Percentiles rank a stretch among this genome's conserved stretches.
Evolutionary conservation across 768 basidiomycete genomes (phyloP).

Genomic region (Tephrocybe sp.): DNA sequence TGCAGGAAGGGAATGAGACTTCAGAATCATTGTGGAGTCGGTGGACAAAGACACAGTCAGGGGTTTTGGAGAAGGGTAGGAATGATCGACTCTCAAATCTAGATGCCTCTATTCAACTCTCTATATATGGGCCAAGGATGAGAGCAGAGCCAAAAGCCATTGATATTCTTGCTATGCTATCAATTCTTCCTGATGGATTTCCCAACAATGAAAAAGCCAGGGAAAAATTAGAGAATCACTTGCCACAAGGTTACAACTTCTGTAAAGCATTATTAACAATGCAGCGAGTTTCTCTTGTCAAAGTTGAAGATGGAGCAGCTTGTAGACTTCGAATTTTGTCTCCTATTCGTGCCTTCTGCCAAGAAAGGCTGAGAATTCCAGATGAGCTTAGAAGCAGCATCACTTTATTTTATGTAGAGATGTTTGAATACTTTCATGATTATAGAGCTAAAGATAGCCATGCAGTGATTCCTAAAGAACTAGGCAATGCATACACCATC

Average conservation of each 20-base stretch:
- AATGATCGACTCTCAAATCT: conserved; percentile 20
- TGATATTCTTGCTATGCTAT: conserved; percentile 17
- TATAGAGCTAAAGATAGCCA: background rate
- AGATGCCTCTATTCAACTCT: conserved; percentile 19
- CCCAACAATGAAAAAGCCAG: background rate
- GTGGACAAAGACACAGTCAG: conserved; percentile 17
- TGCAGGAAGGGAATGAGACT: conserved; percentile 18
- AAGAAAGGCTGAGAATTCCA: background rate
- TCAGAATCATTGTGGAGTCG: conserved; percentile 16
- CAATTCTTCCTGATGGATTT: conserved; percentile 19
- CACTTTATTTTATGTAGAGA: background rate
- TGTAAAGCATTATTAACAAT: background rate
- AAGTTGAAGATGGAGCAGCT: background rate
- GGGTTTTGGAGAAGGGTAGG: conserved; percentile 16
- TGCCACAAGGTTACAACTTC: background rate
- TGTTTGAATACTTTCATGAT: background rate
- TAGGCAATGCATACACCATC: background rate
- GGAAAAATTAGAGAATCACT: background rate
- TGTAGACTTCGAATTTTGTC: background rate
- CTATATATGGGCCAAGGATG: conserved; percentile 17
- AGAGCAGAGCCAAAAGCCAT: conserved; percentile 1
- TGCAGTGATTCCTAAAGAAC: background rate
- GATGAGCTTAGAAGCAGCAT: background rate
- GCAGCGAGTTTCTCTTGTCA: background rate
- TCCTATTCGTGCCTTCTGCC: too few relatives aligned